Conservation (phyloP, 164 flowering plant genomes). For the Kingdonia uniflora region DNA sequence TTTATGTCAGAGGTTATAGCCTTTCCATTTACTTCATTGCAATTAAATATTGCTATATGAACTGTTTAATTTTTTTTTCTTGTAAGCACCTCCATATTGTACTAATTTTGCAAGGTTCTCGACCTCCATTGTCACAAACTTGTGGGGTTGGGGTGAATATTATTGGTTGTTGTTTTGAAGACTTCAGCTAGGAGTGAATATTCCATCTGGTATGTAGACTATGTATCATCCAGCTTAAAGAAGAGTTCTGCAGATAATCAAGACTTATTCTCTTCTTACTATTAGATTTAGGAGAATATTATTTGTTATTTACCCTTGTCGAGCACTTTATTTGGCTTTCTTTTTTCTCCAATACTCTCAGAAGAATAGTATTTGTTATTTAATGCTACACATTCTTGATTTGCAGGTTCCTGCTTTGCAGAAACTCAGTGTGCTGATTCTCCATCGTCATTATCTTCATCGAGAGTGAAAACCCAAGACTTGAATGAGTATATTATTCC, state of each 20-base stretch:
- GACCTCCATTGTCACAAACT: no score
- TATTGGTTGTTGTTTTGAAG: no score
- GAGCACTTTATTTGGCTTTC: background rate
- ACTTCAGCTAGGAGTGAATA: no score
- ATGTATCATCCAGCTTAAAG: no score
- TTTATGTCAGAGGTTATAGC: background rate
- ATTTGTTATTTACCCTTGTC: background rate
- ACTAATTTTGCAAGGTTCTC: background rate
- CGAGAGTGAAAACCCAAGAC: constrained; percentile 64
- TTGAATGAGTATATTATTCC: constrained; percentile 55
- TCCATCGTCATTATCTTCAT: constrained; percentile 42
- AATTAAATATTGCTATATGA: background rate
- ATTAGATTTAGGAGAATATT: background rate
- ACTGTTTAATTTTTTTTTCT: background rate
- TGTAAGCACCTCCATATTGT: background rate
- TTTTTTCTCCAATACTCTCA: background rate
- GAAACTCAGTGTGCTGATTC: constrained; percentile 71
- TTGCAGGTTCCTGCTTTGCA: constrained; percentile 57
- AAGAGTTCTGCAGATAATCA: no score
- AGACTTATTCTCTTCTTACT: background rate
- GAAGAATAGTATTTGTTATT: background rate
- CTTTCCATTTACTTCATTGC: background rate
- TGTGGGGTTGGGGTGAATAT: no score
- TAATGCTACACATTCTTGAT: constrained; percentile 5
- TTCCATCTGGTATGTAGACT: no score